Evolutionary conservation across 2,329 filamentous ascomycete species (phyloP), one percentile per base, ranked within the genome.

Genomic region (Colletotrichum phormii): DNA sequence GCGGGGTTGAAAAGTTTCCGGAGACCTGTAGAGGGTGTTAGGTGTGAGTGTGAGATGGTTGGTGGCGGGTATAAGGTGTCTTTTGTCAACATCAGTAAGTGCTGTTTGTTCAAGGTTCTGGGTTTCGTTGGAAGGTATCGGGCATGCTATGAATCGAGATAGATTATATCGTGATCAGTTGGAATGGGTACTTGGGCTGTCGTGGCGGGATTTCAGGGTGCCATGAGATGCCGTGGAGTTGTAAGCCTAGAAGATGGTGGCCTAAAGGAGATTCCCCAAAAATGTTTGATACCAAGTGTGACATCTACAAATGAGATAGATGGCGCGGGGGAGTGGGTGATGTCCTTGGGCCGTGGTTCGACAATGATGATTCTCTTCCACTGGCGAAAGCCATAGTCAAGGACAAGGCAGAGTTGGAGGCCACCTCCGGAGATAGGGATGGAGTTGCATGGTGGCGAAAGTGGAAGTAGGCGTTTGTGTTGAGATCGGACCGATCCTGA

Each of bases 171-270:
- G 15, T 74, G 24, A 37, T 26, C 46, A 74, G 64, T 46, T 74
- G 68, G 64, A 72, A 74, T 35, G 72, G 68, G 9, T 67, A 74
- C 11, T 64, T 74, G 26, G 49, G 53, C 26, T 74, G 72, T 49
- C 35, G 26, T 46, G 37, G 64, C 26, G 42, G 35, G 46, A 61
- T 74, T 7, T 74, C 72, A 1, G 46, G 54, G 35, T 74, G 68
- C 59, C 49, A 67, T 24, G 24, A 33, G 15, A 37, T 64, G 57
- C 29, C 37, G 18, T 72, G 64, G 69, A 24, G 13, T n/a, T 72
- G 69, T 31, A 57, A 68, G 37, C 37, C 58, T 15, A 22, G 18
- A n/a, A 46, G 62, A 22, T 72, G 69, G 69, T 72, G 69, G 69
- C 69, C 69, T 18, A 37, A 59, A 37, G 69, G 69, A 8, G n/a